Evolutionary conservation across 2,329 filamentous ascomycete species (phyloP), one percentile per base, ranked within the genome.

Genomic region (Hortaea sp.): DNA sequence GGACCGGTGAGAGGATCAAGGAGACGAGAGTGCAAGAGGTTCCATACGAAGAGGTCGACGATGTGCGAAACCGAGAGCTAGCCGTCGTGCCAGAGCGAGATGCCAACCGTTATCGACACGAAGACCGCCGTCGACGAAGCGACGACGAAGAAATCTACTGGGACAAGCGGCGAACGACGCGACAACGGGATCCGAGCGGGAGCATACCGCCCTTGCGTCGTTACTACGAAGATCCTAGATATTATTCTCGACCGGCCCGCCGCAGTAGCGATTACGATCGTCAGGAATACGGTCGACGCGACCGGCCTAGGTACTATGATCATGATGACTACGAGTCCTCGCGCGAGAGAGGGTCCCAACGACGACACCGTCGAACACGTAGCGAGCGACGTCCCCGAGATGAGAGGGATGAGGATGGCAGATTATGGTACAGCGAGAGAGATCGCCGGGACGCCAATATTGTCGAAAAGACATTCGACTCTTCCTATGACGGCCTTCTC

Each of bases 401-500:
- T 12, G 43, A 49, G 20, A 35, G 39, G 7, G 43, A 29, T 9
- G 41, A 42, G 20, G 30, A 41, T 4, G 32, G n/a, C 7, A 9
- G 32, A 35, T 42, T 50, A 37, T 57, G 53, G 53, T 57, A 55
- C 43, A 48, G 44, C 31, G 35, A 31, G 31, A 52, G 51, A 27
- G 13, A 44, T 12, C 54, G 55, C 13, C 35, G 43, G n/a, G 53
- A 57, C n/a, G 52, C 44, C 43, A 51, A 52, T 31, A 46, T 56
- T 37, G 12, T 54, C 12, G 55, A 57, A 44, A 45, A 47, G 9
- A 48, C 51, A 38, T 55, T 57, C 41, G 55, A 57, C 43, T 46
- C 47, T 10, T 53, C 50, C 5, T 56, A 55, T 32, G 55, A 57
- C 38, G 55, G 55, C 5, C 39, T 57, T 20, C 48, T 57, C 37